Evolutionary conservation across 805 yeast genomes (phyloP).

Genomic region (Kodamaea kaohsiungensis): DNA sequence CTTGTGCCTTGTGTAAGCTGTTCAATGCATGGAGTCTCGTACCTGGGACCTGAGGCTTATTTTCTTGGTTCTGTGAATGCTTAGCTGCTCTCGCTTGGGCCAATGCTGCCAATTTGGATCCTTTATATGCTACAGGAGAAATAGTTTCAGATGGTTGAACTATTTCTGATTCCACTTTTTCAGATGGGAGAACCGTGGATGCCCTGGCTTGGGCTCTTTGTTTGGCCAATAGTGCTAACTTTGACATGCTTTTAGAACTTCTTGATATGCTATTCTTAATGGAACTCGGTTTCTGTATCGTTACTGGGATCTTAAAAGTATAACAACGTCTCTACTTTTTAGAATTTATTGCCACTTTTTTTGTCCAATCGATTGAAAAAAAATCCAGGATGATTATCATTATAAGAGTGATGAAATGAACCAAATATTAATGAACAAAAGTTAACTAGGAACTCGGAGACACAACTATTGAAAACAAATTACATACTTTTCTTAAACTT

Average conservation of each 20-base stretch:
- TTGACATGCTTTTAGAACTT: conserved; percentile 16
- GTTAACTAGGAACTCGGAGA: background rate
- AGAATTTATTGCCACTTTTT: background rate
- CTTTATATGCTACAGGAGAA: background rate
- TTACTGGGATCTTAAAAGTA: background rate
- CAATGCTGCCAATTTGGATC: conserved; percentile 48
- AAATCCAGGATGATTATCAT: background rate
- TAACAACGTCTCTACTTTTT: background rate
- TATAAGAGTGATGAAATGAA: background rate
- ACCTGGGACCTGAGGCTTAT: background rate
- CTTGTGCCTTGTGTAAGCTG: background rate
- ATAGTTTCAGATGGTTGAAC: background rate
- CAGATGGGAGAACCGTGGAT: background rate
- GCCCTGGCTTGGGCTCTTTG: conserved; percentile 17
- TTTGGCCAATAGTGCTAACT: conserved; percentile 27
- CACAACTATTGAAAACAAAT: conserved; percentile 9
- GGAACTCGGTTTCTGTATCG: background rate
- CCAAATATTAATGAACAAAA: background rate
- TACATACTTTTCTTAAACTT: conserved; percentile 50
- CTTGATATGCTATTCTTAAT: background rate
- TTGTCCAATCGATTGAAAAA: background rate
- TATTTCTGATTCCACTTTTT: conserved; percentile 3
- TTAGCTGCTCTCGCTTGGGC: conserved; percentile 41
- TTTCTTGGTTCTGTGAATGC: background rate
- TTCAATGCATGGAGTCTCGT: background rate